Evolutionary conservation across 1,284 basidiomycete genomes (phyloP), one percentile per base, ranked within the genome.

Genomic region (Cerrena zonata): DNA sequence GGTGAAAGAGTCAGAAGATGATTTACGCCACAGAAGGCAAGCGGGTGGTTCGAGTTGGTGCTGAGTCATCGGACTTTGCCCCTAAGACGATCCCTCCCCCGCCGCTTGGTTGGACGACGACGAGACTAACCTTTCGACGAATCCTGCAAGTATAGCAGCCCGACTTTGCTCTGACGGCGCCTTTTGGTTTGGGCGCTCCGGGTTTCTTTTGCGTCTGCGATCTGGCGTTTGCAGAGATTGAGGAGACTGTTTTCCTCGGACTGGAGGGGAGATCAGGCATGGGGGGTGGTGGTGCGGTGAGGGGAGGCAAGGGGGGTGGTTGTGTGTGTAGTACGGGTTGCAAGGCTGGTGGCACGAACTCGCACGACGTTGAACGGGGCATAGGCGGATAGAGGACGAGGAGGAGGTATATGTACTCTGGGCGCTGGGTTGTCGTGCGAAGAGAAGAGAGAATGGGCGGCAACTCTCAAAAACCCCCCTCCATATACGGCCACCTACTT

Each of bases 101-200:
- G 10, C 41, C 22, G 23, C 41, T 55, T 58, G 50, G 55, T 53
- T 52, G 52, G 55, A 43, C 54, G 58, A 53, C 48, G 52, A 36
- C 34, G 53, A 13, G 43, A 66, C 68, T 51, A 49, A 87, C 87
- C 82, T 90, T 89, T 62, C 87, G 74, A 59, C 87, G 79, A 47
- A 90, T 88, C 61, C 87, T 78, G 73, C 87, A 90, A 53, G 87
- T 90, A 71, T 89, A 89, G 66, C 87, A 90, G 59, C 87, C 87
- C 54, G 84, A 84, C 76, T 89, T 89, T 52, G 86, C 86, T 65
- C 87, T 82, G 44, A 84, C 77, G 48, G 84, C 82, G 67, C 84
- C 84, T 75, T 88, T 89, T 56, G 79, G 74, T 65, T 88, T 88
- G 57, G 82, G 76, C 65, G 78, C 72, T 62, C 78, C 78, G 65